Conservation (phyloP, 2,329 filamentous ascomycete species). For the Penicillium polonicum region DNA sequence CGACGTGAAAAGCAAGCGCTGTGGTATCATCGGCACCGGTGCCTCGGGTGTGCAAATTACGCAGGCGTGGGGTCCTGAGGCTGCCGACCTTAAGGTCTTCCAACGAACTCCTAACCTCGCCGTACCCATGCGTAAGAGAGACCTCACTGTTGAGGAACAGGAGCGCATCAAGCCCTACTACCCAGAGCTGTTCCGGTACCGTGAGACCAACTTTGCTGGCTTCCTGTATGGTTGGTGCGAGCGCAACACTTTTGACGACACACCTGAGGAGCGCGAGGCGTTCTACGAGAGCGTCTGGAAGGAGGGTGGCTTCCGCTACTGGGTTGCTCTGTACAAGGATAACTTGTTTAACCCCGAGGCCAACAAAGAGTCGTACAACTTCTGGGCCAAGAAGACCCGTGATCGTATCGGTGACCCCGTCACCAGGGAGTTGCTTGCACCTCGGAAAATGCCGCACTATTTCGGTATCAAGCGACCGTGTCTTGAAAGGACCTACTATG, state of each 20-base stretch:
- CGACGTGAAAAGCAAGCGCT: constrained; percentile 49
- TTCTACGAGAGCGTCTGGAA: constrained; percentile 53
- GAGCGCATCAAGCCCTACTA: constrained; percentile 48
- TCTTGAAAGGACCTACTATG: constrained; percentile 53
- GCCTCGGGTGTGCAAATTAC: constrained; percentile 57
- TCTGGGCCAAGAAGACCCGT: constrained; percentile 55
- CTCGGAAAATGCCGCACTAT: constrained; percentile 52
- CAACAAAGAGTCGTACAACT: constrained; percentile 56
- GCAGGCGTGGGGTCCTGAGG: constrained; percentile 59
- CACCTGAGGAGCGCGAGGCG: constrained; percentile 50
- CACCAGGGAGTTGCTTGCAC: constrained; percentile 54
- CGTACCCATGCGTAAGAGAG: constrained; percentile 58
- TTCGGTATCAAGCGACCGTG: constrained; percentile 55
- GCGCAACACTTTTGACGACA: constrained; percentile 57
- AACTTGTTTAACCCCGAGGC: constrained; percentile 48
- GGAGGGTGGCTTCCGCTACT: constrained; percentile 56
- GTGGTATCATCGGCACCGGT: constrained; percentile 57
- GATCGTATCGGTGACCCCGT: constrained; percentile 52
- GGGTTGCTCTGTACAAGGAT: constrained; percentile 57
- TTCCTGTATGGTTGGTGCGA: constrained; percentile 59
- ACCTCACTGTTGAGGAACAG: constrained; percentile 54
- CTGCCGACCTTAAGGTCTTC: constrained; percentile 58
- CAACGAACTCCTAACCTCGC: constrained; percentile 67
- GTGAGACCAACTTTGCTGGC: constrained; percentile 57
- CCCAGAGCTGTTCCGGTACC: constrained; percentile 53